These are phyloP conservation scores for Neurospora sp. DNA, from an alignment of 495 filamentous ascomycete species.

Conservation along the genomic window DNA sequence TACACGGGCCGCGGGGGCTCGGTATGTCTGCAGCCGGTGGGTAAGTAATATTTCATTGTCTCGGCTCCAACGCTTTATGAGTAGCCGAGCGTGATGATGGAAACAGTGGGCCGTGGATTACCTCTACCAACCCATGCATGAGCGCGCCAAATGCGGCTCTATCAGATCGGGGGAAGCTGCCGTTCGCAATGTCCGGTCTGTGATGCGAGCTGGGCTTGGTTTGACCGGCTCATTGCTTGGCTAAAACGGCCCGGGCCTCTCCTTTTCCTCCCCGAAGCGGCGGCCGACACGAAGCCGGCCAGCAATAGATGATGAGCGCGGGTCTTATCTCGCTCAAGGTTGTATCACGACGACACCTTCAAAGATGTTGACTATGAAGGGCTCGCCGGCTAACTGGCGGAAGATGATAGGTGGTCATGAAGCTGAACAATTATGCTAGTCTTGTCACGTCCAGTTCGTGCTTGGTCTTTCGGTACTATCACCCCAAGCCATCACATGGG, in stretches of 20 bases:
- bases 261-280: neutral
- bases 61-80: neutral
- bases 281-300: neutral
- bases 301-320: neutral
- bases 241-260: neutral
- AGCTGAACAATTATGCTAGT: neutral
- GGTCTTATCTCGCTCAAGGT: neutral
- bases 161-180: neutral
- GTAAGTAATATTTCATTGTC: neutral
- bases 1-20: neutral
- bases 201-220: neutral
- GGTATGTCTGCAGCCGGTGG: neutral
- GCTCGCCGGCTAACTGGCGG: neutral
- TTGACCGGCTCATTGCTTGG: neutral
- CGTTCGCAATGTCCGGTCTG: neutral
- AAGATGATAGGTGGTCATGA: neutral
- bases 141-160: neutral
- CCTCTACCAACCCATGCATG: neutral
- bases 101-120: neutral
- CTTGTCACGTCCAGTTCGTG: neutral
- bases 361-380: neutral
- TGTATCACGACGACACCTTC: neutral
- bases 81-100: neutral
- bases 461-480: neutral
- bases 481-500: neutral